These are phyloP conservation scores for Termitomyces sp. DNA, from an alignment of 768 basidiomycete species.

Conservation along the genomic window DNA sequence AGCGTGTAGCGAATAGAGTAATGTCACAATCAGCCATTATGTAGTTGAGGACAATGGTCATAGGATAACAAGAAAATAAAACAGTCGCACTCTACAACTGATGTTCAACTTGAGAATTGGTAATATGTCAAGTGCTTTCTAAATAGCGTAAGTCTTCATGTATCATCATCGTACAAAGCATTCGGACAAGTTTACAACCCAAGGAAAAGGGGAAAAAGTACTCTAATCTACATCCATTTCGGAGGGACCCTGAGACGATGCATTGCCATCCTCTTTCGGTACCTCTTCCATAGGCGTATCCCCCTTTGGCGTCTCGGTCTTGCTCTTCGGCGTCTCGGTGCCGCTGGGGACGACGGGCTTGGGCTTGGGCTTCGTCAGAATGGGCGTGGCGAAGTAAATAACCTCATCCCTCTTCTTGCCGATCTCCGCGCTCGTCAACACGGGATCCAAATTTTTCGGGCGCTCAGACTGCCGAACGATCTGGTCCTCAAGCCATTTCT, in stretches of 20 bases:
- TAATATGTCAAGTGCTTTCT: conserved; percentile 12
- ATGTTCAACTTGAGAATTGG: not conserved
- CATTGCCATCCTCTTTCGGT: conserved; percentile 17
- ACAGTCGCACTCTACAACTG: not conserved
- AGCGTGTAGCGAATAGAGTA: no score
- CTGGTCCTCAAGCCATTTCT: conserved; percentile 97
- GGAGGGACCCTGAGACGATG: conserved; percentile 38
- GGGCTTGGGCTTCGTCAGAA: conserved; percentile 90
- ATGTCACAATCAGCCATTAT: no score
- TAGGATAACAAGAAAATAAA: not conserved
- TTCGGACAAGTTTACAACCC: not conserved
- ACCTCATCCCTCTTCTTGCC: conserved; percentile 90
- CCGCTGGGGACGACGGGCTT: conserved; percentile 65
- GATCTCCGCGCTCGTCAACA: conserved; percentile 78
- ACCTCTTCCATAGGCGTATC: conserved; percentile 13
- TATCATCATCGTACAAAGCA: conserved; percentile 12
- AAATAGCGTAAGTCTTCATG: conserved; percentile 11
- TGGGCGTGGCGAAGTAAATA: conserved; percentile 83
- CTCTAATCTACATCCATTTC: conserved; percentile 86
- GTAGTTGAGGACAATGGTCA: not conserved
- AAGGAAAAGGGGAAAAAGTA: not conserved
- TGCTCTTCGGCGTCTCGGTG: conserved; percentile 69
- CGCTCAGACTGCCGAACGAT: conserved; percentile 81
- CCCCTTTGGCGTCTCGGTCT: conserved; percentile 50
- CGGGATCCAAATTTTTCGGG: conserved; percentile 83